Evolutionary conservation across 306 rosid species (phyloP), one percentile per base, ranked within the genome.

Genomic region (Prunus persica): DNA sequence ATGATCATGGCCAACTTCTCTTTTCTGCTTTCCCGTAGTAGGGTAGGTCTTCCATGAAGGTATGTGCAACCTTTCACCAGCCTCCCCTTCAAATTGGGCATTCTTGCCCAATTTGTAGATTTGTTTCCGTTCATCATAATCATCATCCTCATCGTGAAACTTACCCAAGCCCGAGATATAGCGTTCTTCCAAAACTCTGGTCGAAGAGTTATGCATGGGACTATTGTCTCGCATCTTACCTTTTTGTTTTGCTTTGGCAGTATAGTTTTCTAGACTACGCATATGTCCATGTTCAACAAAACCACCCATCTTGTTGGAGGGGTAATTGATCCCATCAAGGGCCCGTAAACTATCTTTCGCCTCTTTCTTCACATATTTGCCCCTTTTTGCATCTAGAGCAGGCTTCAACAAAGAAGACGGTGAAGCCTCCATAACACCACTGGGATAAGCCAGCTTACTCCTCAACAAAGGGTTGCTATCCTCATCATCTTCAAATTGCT

Each of bases 401-500:
- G 96, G 85, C 84, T 83, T 88, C 80, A 83, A 77, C 43, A 76
- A 76, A 60, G 88, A 85, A 63, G 75, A 61, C 70, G 64, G 90
- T 74, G 93, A 87, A 83, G 89, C 84, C 86, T 87, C 90, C 74
- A 74, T 87, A 77, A 81, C 61, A 62, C 81, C 89, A 81, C 83
- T 65, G 16, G 88, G 82, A 85, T 89, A 92, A 77, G 97, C 84
- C 78, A 83, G 79, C 82, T 90, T 92, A 61, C 91, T 91, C 80
- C 87, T 92, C 88, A 88, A 76, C 76, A 89, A 82, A 65, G 92
- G 91, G 91, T 85, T 89, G 79, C 78, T 63, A 83, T 89, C 93
- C 78, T 91, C 98, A 71, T 90, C 97, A 65, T 93, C 96, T 28
- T 88, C 90, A 80, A 83, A 79, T 75, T 87, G 92, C 69, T 93